A percentile compares a stretch with the other conserved stretches of the same genome.
phyloP scores from a whole-genome alignment of 2,329 filamentous ascomycete species.

The Scedosporium apiospermum region DNA sequence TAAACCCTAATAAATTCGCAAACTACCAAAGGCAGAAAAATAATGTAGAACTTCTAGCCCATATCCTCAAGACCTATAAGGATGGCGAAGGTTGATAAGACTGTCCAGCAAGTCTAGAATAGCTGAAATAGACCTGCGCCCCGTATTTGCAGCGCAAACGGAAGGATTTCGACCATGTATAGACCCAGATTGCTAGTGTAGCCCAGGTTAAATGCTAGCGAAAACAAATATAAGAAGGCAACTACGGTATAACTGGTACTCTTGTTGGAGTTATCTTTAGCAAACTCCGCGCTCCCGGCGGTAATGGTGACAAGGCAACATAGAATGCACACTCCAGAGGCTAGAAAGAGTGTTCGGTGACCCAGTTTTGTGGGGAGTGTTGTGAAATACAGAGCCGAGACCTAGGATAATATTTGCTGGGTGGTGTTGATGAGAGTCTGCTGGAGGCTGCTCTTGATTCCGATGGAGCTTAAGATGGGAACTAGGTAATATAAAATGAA shows the following conservation, averaged over 20 bases:
- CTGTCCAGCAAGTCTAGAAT: constrained; percentile 25
- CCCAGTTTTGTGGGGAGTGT: constrained; percentile 25
- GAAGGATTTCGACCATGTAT: constrained; percentile 31
- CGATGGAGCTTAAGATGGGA: constrained; percentile 28
- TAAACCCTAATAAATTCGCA: constrained; percentile 26
- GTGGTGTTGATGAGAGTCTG: constrained; percentile 17
- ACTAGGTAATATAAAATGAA: constrained; percentile 28
- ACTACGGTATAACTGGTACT: constrained; percentile 24
- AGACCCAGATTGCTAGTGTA: constrained; percentile 33
- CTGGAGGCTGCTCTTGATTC: constrained; percentile 27
- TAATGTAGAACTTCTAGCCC: constrained; percentile 30
- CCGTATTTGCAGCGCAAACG: constrained; percentile 31
- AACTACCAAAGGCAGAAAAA: constrained; percentile 28
- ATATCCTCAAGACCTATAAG: constrained; percentile 26
- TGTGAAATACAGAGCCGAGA: constrained; percentile 24
- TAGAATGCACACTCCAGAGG: constrained; percentile 26
- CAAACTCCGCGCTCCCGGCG: constrained; percentile 23
- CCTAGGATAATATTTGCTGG: constrained; percentile 30
- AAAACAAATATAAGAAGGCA: constrained; percentile 32
- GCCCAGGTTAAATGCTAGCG: constrained; percentile 29
- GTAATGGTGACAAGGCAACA: constrained; percentile 30
- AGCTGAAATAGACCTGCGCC: constrained; percentile 28
- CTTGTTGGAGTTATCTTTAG: constrained; percentile 18
- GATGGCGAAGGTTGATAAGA: constrained; percentile 29
- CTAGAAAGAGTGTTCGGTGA: constrained; percentile 27